Percentiles rank a stretch among this genome's conserved stretches.
These are phyloP conservation scores for Saccharomycopsis synnaedendra DNA, from an alignment of 805 yeast species.

Conservation along the genomic window DNA sequence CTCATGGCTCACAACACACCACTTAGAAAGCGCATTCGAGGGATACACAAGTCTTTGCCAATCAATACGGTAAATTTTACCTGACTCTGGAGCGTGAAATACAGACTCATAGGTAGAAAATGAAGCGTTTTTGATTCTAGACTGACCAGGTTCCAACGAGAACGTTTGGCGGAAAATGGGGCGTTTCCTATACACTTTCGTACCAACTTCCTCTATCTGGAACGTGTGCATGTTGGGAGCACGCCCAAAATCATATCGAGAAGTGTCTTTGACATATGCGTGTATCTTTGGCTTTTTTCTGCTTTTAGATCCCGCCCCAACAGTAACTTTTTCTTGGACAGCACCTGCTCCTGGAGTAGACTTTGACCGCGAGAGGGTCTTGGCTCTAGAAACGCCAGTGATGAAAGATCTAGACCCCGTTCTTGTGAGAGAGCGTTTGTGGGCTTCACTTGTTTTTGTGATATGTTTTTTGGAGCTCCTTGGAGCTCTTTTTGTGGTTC, in stretches of 20 bases:
- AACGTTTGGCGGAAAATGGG: slow-evolving; percentile 3
- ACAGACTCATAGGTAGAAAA: slow-evolving; percentile 4
- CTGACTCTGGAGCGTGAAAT: slow-evolving; percentile 5
- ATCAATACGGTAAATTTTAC: slow-evolving; percentile 4
- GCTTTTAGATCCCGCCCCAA: neutral
- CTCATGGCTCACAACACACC: neutral
- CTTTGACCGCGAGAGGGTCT: neutral
- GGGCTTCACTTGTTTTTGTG: neutral
- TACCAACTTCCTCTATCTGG: slow-evolving; percentile 7
- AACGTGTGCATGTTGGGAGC: slow-evolving; percentile 9
- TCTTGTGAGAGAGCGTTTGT: neutral
- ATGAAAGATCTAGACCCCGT: neutral
- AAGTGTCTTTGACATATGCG: slow-evolving; percentile 2
- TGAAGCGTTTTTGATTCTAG: slow-evolving; percentile 1
- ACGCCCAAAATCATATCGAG: slow-evolving; percentile 9
- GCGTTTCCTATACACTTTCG: neutral
- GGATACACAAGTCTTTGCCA: neutral
- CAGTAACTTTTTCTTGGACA: neutral
- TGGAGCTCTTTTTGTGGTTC: neutral
- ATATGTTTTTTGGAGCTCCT: neutral
- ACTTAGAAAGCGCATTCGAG: slow-evolving; percentile 3
- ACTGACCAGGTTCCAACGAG: neutral
- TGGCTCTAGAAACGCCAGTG: neutral
- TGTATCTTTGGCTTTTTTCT: neutral
- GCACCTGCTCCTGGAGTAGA: neutral